Evolutionary conservation across 371 early-diverging fungal genomes (phyloP).

Genomic region (Mucor piriformis): DNA sequence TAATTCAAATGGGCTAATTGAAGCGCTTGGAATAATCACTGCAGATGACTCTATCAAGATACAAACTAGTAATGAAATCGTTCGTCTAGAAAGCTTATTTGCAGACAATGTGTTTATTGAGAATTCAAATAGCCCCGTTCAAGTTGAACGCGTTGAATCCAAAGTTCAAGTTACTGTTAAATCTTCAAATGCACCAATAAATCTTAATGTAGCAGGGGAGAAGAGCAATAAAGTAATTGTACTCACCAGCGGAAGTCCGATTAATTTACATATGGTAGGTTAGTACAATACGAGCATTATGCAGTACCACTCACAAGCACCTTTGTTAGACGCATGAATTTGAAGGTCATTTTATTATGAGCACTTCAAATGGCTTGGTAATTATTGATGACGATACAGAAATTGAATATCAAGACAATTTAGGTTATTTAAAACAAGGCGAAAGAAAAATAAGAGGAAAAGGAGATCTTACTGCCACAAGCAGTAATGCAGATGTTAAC

Average conservation of each 20-base stretch:
- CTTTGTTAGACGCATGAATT: slow-evolving; percentile 13
- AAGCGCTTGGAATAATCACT: not conserved
- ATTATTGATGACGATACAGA: slow-evolving; percentile 4
- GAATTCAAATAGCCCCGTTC: slow-evolving; percentile 3
- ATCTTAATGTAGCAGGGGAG: slow-evolving; percentile 2
- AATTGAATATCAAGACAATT: slow-evolving; percentile 12
- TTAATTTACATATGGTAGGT: slow-evolving; percentile 23
- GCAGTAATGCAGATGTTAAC: slow-evolving; percentile 12
- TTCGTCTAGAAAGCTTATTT: not conserved
- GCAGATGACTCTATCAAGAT: slow-evolving; percentile 11
- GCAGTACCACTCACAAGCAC: not conserved
- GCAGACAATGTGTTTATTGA: slow-evolving; percentile 9
- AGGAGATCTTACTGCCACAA: slow-evolving; percentile 16
- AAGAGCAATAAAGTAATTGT: slow-evolving; percentile 20
- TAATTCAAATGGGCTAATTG: slow-evolving; percentile 7
- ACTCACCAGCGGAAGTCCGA: not conserved
- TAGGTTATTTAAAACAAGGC: slow-evolving; percentile 10
- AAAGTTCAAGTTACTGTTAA: slow-evolving; percentile 3
- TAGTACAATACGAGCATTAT: not conserved
- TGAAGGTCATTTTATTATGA: slow-evolving; percentile 15
- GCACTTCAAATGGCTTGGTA: slow-evolving; percentile 9
- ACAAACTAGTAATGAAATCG: slow-evolving; percentile 6
- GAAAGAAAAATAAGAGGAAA: slow-evolving; percentile 14
- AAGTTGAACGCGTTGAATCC: slow-evolving; percentile 2
- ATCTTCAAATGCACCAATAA: slow-evolving; percentile 16